Evolutionary conservation across 768 basidiomycete genomes (phyloP).

Genomic region (Saitozyma sp.): DNA sequence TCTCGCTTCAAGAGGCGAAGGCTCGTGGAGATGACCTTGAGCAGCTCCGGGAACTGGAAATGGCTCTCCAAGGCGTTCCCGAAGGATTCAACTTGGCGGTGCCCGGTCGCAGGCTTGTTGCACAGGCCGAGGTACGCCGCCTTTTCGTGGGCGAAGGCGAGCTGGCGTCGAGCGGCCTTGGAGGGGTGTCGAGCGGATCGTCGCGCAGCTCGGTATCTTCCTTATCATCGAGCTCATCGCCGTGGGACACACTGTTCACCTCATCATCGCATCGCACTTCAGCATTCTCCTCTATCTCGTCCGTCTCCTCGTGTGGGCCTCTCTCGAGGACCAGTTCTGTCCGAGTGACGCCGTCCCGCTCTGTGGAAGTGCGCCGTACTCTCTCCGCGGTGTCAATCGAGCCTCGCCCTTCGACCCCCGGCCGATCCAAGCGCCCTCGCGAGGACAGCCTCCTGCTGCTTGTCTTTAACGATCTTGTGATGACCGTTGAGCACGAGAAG

Average conservation of each 20-base stretch:
- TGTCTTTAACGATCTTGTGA: slow-evolving; percentile 43
- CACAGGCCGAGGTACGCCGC: slow-evolving; percentile 64
- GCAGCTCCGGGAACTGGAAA: slow-evolving; percentile 64
- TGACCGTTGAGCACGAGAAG: slow-evolving; percentile 22
- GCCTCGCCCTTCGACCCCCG: slow-evolving; percentile 4
- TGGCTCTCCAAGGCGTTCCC: slow-evolving; percentile 64
- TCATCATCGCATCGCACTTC: not conserved
- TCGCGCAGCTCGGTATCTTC: not conserved
- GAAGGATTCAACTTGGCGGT: slow-evolving; percentile 61
- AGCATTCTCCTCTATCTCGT: slow-evolving; percentile 1
- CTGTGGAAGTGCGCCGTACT: too few relatives aligned
- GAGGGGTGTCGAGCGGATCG: slow-evolving; percentile 2
- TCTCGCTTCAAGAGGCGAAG: slow-evolving; percentile 81
- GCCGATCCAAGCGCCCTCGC: slow-evolving; percentile 2
- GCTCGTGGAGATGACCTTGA: slow-evolving; percentile 81
- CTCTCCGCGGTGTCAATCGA: not conserved
- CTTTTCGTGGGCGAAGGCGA: slow-evolving; percentile 41
- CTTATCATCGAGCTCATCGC: slow-evolving; percentile 1
- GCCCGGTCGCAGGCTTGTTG: slow-evolving; percentile 72
- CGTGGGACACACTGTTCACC: not conserved
- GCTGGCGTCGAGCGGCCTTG: slow-evolving; percentile 6
- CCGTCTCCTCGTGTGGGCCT: slow-evolving; percentile 2
- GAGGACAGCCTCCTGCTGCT: slow-evolving; percentile 35
- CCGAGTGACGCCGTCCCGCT: not conserved
- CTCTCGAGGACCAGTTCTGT: not conserved